These are phyloP conservation scores for Botrytis medusae DNA, from an alignment of 2,329 filamentous ascomycete species.

Conservation along the genomic window DNA sequence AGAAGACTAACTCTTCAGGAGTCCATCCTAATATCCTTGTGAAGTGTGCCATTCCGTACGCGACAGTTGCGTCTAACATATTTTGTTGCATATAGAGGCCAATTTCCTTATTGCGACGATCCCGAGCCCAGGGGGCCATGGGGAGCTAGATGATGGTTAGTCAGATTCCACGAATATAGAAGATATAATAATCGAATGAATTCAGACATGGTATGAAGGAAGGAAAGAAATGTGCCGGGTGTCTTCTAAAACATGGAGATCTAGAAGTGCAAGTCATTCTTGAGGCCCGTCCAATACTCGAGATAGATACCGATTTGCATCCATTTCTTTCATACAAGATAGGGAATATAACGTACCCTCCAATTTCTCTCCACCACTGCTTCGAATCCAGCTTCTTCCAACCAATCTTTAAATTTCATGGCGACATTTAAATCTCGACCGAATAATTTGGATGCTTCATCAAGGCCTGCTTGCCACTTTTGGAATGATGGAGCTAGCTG, in stretches of 20 bases:
- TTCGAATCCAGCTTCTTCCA: slow-evolving; percentile 43
- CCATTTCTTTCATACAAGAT: background rate
- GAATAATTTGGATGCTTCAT: slow-evolving; percentile 40
- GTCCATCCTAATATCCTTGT: slow-evolving; percentile 34
- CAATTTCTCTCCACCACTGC: slow-evolving; percentile 25
- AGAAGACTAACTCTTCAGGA: slow-evolving; percentile 32
- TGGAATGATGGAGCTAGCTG: slow-evolving; percentile 22
- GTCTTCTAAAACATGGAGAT: background rate
- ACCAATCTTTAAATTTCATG: slow-evolving; percentile 32
- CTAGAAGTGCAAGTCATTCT: too few species aligned
- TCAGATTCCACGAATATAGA: rapidly evolving
- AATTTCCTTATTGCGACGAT: slow-evolving; percentile 40
- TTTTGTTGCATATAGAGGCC: slow-evolving; percentile 32
- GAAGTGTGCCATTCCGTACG: slow-evolving; percentile 25
- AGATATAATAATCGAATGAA: background rate
- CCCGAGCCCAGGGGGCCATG: slow-evolving; percentile 43
- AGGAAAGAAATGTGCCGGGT: background rate
- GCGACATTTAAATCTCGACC: slow-evolving; percentile 36
- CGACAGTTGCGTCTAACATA: slow-evolving; percentile 26
- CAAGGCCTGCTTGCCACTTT: slow-evolving; percentile 29
- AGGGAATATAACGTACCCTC: background rate
- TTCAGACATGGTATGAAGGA: background rate
- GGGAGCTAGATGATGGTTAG: slow-evolving; percentile 23
- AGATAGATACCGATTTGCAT: background rate
- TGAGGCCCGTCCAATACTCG: too few species aligned